Conservation (phyloP, 768 basidiomycete species). For the Nevesoporus exiguus region DNA sequence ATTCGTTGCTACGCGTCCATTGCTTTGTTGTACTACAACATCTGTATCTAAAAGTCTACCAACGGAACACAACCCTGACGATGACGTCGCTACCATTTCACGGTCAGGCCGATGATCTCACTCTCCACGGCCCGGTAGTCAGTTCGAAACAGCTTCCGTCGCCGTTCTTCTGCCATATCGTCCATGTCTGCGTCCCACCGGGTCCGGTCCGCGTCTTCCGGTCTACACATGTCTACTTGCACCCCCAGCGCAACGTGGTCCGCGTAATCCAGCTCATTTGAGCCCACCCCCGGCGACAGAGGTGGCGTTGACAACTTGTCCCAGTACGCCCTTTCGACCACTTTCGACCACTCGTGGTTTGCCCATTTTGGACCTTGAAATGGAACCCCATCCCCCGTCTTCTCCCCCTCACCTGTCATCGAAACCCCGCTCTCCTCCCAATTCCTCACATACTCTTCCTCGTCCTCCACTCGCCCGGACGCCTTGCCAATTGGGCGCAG, state of each 20-base stretch:
- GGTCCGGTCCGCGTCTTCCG: slow-evolving; percentile 28
- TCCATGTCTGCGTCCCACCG: slow-evolving; percentile 40
- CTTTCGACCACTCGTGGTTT: slow-evolving; percentile 75
- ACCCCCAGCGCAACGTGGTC: slow-evolving; percentile 40
- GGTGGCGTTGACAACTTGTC: slow-evolving; percentile 45
- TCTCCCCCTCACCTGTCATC: slow-evolving; percentile 8
- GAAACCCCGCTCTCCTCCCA: slow-evolving; percentile 56
- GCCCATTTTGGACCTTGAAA: slow-evolving; percentile 64
- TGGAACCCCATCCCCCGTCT: neutral
- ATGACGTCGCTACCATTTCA: slow-evolving; percentile 56
- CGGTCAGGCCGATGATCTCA: slow-evolving; percentile 73
- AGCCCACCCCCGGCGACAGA: slow-evolving; percentile 19
- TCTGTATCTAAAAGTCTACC: slow-evolving; percentile 12
- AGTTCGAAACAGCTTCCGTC: slow-evolving; percentile 63
- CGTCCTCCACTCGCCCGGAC: slow-evolving; percentile 39
- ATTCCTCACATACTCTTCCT: slow-evolving; percentile 63
- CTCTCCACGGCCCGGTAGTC: slow-evolving; percentile 83
- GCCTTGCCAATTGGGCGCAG: slow-evolving; percentile 20
- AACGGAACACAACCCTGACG: neutral
- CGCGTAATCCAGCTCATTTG: slow-evolving; percentile 18
- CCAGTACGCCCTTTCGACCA: slow-evolving; percentile 87
- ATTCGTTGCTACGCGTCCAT: slow-evolving; percentile 14
- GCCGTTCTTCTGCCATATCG: slow-evolving; percentile 38
- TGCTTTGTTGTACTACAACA: slow-evolving; percentile 22
- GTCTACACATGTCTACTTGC: slow-evolving; percentile 40